Percentiles rank a stretch among this genome's conserved stretches.
Conservation (phyloP, 2,329 filamentous ascomycete species). For the Colletotrichum sojae region DNA sequence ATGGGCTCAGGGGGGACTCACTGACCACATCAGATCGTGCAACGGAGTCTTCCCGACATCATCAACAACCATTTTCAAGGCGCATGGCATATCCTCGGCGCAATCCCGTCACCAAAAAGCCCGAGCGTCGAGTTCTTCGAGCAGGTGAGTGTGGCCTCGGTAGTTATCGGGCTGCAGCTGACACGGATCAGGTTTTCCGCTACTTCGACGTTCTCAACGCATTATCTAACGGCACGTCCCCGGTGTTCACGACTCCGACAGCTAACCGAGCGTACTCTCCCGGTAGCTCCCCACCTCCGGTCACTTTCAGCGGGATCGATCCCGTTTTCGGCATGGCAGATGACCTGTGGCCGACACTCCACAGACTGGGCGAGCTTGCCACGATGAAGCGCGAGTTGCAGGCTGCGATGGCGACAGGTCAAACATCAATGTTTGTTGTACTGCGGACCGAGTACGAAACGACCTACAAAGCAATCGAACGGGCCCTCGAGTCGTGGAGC, state of each 20-base stretch:
- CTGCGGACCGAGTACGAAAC: conserved; percentile 37
- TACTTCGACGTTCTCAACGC: conserved; percentile 41
- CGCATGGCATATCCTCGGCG: conserved; percentile 32
- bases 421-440: conserved; percentile 29
- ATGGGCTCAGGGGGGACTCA: not conserved
- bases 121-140: conserved; percentile 36
- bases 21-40: conserved; percentile 32
- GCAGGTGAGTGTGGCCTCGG: conserved; percentile 9
- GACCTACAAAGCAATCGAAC: conserved; percentile 30
- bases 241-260: conserved; percentile 28
- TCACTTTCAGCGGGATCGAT: conserved; percentile 11
- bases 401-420: conserved; percentile 16
- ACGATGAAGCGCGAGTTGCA: conserved; percentile 33
- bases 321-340: conserved; percentile 33
- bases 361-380: conserved; percentile 31
- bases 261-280: conserved; percentile 25
- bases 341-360: conserved; percentile 37
- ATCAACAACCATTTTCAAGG: conserved; percentile 33
- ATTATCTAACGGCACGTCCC: conserved; percentile 22
- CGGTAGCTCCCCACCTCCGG: conserved; percentile 1
- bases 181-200: conserved; percentile 30
- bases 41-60: conserved; percentile 26
- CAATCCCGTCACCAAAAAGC: conserved; percentile 17
- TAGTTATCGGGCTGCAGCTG: not conserved
- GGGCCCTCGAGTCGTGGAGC: conserved; percentile 31